These are phyloP conservation scores for Candida saitoana DNA, from an alignment of 805 yeast genomes.

Conservation along the genomic window DNA sequence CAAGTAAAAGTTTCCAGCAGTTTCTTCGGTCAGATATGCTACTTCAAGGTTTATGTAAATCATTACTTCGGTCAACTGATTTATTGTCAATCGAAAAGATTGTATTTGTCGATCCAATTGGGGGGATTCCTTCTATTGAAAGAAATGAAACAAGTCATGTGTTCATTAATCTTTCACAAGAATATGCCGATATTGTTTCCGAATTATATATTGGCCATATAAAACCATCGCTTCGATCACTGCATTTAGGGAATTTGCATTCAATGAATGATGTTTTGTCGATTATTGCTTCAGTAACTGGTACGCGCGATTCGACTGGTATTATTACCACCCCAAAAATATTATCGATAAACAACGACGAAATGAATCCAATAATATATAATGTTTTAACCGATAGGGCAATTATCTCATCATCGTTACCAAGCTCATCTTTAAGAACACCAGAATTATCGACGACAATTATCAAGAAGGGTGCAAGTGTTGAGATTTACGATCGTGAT, in stretches of 20 bases:
- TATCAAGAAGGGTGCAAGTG: constrained; percentile 68
- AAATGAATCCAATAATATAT: constrained; percentile 81
- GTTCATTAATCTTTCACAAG: constrained; percentile 80
- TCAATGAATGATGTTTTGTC: constrained; percentile 58
- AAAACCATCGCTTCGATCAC: constrained; percentile 39
- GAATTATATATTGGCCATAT: constrained; percentile 62
- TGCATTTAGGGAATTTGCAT: constrained; percentile 64
- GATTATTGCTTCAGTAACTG: constrained; percentile 40
- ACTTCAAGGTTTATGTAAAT: constrained; percentile 20
- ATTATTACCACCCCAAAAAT: constrained; percentile 79
- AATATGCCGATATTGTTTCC: constrained; percentile 57
- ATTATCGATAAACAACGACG: constrained; percentile 52
- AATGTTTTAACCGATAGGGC: constrained; percentile 91
- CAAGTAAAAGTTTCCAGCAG: too few species aligned
- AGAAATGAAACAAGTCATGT: constrained; percentile 82
- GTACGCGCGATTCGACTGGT: constrained; percentile 58
- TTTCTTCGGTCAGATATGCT: constrained; percentile 22
- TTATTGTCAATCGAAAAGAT: constrained; percentile 71
- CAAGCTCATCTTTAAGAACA: constrained; percentile 51
- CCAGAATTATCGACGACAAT: constrained; percentile 74
- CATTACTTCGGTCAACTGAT: constrained; percentile 23
- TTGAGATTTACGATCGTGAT: constrained; percentile 37
- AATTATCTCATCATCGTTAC: constrained; percentile 83
- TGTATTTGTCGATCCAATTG: constrained; percentile 71
- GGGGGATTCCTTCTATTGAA: constrained; percentile 89